Base-by-base conservation (phyloP, 2,329 filamentous ascomycete genomes). In the Aspergillus ustus region DNA sequence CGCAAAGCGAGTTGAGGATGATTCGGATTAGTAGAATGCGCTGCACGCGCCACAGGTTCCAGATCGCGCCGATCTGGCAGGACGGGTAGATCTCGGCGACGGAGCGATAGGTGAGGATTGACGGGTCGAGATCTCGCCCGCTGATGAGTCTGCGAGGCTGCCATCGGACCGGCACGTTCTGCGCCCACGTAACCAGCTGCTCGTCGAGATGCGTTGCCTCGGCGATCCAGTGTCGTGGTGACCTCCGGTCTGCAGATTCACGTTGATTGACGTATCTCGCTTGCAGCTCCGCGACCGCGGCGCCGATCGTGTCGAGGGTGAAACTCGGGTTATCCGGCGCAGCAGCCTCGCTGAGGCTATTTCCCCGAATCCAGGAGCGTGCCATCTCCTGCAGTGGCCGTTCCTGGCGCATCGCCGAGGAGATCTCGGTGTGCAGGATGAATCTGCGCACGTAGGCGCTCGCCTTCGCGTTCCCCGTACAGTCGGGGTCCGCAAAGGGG, bases 81-180 rank as follows among this genome's bases (percentile, higher is more conserved):
- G 66, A 60, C 37, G 66, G 65, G 52, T 70, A 70, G 25, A 69
- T 53, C 28, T 70, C 68, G 44, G 63, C 67, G 54, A 60, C 22
- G 34, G 61, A 65, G 29, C 52, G 61, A 60, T 70, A 70, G 49
- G 67, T 63, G 15, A 65, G 57, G 17, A 70, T 70, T 3, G 61
- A 49, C 1, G 2, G 7, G 20, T 49, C 46, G 20, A 28, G 11
- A 9, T 49, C 46, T 49, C 3, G 11, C 25, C 19, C 45, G 17
- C 46, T 49, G 46, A 9, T 7, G 20, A 49, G 46, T 6, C 17
- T 49, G 20, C 13, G 4, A 20, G 46, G 46, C 2, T 22, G 8
- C 46, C 46, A 49, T 4, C 25, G 46, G 15, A 25, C 20, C 17
- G 46, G 46, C 22, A 49, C 46, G 11, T n/a, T 49, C 11, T 49